Evolutionary conservation across 2,329 filamentous ascomycete species (phyloP).

Genomic region (Xylaria sp.): DNA sequence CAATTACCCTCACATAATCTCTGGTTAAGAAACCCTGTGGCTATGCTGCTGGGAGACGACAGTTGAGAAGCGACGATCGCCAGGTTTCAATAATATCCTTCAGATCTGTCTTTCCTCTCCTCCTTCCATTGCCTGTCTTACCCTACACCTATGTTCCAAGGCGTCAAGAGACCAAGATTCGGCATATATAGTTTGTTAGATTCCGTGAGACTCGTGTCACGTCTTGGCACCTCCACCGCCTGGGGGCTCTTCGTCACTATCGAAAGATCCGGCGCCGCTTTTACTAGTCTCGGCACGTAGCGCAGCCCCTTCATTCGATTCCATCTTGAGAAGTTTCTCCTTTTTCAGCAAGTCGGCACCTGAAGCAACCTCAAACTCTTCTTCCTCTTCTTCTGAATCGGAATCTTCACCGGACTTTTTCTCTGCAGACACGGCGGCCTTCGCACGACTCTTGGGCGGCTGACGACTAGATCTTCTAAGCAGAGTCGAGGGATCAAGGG

Average conservation of each 20-base stretch:
- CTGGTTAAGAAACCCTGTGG: conserved; percentile 7
- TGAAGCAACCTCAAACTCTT: conserved; percentile 57
- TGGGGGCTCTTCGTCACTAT: conserved; percentile 52
- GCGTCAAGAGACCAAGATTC: conserved; percentile 13
- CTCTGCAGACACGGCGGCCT: conserved; percentile 55
- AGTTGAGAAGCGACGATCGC: background rate
- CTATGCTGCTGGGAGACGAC: background rate
- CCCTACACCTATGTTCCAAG: conserved; percentile 26
- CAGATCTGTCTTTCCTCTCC: background rate
- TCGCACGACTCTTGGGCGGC: conserved; percentile 36
- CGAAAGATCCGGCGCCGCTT: conserved; percentile 50
- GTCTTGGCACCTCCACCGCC: conserved; percentile 51
- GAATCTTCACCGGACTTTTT: conserved; percentile 52
- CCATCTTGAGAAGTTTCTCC: conserved; percentile 53
- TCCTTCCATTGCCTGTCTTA: background rate
- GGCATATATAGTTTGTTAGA: background rate
- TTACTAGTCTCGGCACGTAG: conserved; percentile 47
- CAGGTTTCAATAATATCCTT: conserved; percentile 4
- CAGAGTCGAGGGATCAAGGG: conserved; percentile 54
- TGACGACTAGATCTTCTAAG: conserved; percentile 42
- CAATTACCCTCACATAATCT: conserved; percentile 4
- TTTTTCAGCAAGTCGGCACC: conserved; percentile 57
- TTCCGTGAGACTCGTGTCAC: conserved; percentile 34
- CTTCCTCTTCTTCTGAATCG: conserved; percentile 55
- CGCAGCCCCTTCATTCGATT: conserved; percentile 49